Evolutionary conservation across 352 stramenopile genomes (phyloP), one percentile per base, ranked within the genome.

Genomic region (Phytopythium delawarense): DNA sequence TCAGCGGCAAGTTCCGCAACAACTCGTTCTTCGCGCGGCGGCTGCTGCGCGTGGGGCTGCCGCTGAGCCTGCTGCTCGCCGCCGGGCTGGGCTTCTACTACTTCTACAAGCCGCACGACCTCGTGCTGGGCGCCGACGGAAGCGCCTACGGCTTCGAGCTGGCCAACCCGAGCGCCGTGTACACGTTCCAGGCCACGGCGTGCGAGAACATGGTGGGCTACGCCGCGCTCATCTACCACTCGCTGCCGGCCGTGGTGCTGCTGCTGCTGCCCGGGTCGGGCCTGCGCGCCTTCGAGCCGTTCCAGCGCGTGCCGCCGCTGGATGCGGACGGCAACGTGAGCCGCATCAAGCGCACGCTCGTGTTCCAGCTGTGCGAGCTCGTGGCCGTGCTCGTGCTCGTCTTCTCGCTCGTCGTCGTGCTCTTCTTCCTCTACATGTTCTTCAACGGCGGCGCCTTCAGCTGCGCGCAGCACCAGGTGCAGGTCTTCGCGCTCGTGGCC

Each of bases 161-260:
- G 48, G 53, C 65, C 4, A 70, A 70, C 21, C 78, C 82, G 2
- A 64, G 64, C 20, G 42, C 62, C 1, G 80, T 93, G 45, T 91
- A 89, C 72, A 79, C 75, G 13, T 88, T 93, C 39, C 76, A 88
- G 37, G 78, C 80, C 28, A 79, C 65, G 18, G 70, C 78, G 37
- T 95, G 87, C 32, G 74, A 91, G 50, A 94, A 92, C 59, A 84
- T 92, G 60, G 78, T 93, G 54, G 82, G 78, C 2, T 95, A 92
- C 63, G 86, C 81, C 8, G 72, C 79, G 69, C 46, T 90, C 5
- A 71, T 91, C 54, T 95, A 89, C 65, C 82, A 89, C 50, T 60
- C 84, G 57, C 62, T 87, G 7, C 79, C 84, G 0, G 32, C 13
- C 66, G 88, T n/a, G 81, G 88, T 87, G 42, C 56, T 83, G 18